Evolutionary conservation across 441 rosid species (phyloP).

Genomic region (Corymbia calophylla): DNA sequence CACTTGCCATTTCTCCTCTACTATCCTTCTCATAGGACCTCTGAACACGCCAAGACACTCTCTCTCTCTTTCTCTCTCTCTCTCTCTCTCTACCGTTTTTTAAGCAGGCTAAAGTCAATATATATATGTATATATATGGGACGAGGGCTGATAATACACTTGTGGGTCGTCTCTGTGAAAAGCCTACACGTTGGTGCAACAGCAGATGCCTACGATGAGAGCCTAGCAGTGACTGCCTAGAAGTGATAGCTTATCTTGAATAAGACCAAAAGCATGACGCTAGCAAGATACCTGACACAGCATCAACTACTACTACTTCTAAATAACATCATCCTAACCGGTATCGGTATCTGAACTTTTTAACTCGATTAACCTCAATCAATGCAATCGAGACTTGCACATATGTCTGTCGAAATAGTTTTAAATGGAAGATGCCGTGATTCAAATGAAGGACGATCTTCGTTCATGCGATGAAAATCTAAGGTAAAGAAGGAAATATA

Average conservation of each 20-base stretch:
- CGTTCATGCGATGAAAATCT: neutral
- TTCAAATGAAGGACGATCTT: neutral
- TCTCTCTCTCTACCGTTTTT: neutral
- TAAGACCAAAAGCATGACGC: neutral
- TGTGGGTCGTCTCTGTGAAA: neutral
- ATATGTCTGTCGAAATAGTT: neutral
- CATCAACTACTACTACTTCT: neutral
- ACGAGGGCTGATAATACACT: constrained; percentile 2
- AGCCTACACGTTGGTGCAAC: neutral
- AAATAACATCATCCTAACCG: neutral
- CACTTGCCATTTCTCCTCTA: constrained; percentile 9
- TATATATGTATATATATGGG: neutral
- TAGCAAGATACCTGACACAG: neutral
- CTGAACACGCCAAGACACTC: neutral
- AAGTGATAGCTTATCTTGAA: neutral
- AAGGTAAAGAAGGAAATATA: neutral
- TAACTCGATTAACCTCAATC: neutral
- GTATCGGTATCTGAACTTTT: neutral
- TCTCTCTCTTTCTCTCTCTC: constrained; percentile 9
- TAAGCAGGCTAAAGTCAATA: neutral
- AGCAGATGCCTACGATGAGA: neutral
- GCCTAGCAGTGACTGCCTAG: neutral
- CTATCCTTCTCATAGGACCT: neutral
- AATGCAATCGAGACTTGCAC: neutral
- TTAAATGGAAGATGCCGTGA: neutral